Percentiles rank a stretch among this genome's conserved stretches.
Conservation (phyloP, 768 basidiomycete genomes). For the Phallus indusiatus region DNA sequence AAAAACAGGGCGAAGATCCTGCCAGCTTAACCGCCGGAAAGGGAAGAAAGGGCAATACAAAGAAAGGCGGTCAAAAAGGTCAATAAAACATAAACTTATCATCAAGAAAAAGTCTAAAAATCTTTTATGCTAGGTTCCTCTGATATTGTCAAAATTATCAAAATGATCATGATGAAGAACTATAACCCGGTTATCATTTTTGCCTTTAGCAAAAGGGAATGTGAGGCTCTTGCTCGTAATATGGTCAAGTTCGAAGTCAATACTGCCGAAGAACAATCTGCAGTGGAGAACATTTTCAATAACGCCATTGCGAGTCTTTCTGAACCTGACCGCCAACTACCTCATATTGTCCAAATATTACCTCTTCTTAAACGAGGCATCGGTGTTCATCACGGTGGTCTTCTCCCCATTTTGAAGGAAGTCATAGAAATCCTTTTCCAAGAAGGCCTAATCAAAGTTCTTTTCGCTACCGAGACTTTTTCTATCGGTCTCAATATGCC, state of each 20-base stretch:
- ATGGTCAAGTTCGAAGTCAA: conserved; percentile 97
- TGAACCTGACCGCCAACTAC: conserved; percentile 77
- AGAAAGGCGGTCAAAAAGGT: conserved; percentile 95
- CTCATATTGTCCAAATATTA: conserved; percentile 87
- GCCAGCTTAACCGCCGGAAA: conserved; percentile 79
- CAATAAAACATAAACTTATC: conserved; percentile 9
- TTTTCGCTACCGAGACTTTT: conserved; percentile 98
- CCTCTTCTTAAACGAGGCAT: conserved; percentile 92
- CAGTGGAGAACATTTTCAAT: conserved; percentile 81
- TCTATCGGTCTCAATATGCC: conserved; percentile 99
- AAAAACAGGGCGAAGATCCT: conserved; percentile 80
- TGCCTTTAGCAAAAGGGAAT: conserved; percentile 96
- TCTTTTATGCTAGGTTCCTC: conserved; percentile 50
- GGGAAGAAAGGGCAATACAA: conserved; percentile 85
- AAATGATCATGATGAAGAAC: conserved; percentile 96
- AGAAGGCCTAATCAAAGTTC: conserved; percentile 93
- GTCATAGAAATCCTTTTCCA: conserved; percentile 99
- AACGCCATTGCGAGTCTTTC: conserved; percentile 90
- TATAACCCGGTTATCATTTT: conserved; percentile 98
- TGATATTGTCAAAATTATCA: conserved; percentile 95
- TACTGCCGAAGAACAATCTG: conserved; percentile 81
- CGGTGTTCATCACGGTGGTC: conserved; percentile 96
- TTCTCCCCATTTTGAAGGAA: conserved; percentile 95
- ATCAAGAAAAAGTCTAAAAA: conserved; percentile 4
- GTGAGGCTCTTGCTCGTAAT: conserved; percentile 83